Evolutionary conservation across 208 protist species (phyloP).

Genomic region (Porcisia hertigi): DNA sequence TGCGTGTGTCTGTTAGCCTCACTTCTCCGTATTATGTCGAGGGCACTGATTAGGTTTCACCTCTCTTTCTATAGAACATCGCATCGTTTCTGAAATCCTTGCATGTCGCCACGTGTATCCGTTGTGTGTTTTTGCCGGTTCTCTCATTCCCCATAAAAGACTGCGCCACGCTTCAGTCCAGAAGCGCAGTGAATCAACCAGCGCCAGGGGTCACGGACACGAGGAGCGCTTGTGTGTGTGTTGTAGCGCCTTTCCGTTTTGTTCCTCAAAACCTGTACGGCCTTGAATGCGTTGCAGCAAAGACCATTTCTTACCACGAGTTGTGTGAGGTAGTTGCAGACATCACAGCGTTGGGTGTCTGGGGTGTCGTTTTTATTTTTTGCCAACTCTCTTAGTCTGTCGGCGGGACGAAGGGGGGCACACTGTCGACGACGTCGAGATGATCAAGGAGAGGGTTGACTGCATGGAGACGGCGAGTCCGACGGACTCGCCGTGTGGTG

Average conservation of each 20-base stretch:
- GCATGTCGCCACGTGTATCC: not conserved
- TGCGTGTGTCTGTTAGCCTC: too few species aligned
- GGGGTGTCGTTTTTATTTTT: not conserved
- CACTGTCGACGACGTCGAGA: not conserved
- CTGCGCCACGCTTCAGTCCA: not conserved
- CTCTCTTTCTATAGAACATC: not conserved
- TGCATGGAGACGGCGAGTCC: slow-evolving; percentile 17
- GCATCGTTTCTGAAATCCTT: not conserved
- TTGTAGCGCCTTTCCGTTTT: too few species aligned
- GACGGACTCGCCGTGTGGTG: slow-evolving; percentile 7
- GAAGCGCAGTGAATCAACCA: not conserved
- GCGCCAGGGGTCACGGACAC: not conserved
- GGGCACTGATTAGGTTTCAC: not conserved
- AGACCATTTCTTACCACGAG: not conserved
- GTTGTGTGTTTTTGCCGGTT: not conserved
- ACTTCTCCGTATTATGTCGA: not conserved
- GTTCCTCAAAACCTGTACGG: not conserved
- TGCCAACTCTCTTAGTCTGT: not conserved
- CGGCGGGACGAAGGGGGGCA: too few species aligned
- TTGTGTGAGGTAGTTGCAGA: not conserved
- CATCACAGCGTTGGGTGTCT: not conserved
- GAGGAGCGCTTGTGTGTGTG: not conserved
- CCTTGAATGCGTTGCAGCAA: not conserved
- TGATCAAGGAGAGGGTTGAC: slow-evolving; percentile 10
- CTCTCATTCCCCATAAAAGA: too few species aligned